These are phyloP conservation scores for Vaccinium vitisidaea DNA, from an alignment of 148 eudicot species.

Conservation along the genomic window DNA sequence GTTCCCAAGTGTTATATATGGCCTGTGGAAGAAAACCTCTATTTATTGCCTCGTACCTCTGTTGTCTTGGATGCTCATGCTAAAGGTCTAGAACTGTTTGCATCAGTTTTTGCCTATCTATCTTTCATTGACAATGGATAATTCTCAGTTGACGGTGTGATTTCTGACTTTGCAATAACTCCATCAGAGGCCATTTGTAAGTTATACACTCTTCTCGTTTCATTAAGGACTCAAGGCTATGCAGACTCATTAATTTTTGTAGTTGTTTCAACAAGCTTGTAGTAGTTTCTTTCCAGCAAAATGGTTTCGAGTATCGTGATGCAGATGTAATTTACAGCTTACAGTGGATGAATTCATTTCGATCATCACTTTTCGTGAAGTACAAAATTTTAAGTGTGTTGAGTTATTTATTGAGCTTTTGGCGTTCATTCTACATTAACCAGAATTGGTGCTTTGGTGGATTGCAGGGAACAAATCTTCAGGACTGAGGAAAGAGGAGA, in stretches of 20 bases:
- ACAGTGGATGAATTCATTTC: neutral
- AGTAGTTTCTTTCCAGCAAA: too few relatives aligned
- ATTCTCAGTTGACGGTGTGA: too few relatives aligned
- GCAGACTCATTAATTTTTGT: too few relatives aligned
- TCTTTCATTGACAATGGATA: too few relatives aligned
- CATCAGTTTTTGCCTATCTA: constrained; percentile 51
- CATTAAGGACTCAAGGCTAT: too few relatives aligned
- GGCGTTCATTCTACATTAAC: neutral
- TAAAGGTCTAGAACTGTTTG: constrained; percentile 65
- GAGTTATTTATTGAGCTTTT: neutral
- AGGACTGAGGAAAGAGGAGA: constrained; percentile 18
- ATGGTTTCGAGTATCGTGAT: neutral
- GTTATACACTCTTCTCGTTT: too few relatives aligned
- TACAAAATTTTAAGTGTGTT: neutral
- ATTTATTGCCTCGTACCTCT: constrained; percentile 63
- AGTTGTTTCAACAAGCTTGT: too few relatives aligned
- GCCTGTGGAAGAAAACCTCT: constrained; percentile 54
- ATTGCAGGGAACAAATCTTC: constrained; percentile 64
- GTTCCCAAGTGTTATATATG: constrained; percentile 88
- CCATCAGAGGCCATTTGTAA: too few relatives aligned
- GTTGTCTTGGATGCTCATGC: constrained; percentile 84
- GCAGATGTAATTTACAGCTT: neutral
- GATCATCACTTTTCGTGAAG: neutral
- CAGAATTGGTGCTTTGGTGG: constrained; percentile 8
- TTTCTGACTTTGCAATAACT: too few relatives aligned